These are phyloP conservation scores for Acacia pycnantha DNA, from an alignment of 331 rosid species.

Conservation along the genomic window DNA sequence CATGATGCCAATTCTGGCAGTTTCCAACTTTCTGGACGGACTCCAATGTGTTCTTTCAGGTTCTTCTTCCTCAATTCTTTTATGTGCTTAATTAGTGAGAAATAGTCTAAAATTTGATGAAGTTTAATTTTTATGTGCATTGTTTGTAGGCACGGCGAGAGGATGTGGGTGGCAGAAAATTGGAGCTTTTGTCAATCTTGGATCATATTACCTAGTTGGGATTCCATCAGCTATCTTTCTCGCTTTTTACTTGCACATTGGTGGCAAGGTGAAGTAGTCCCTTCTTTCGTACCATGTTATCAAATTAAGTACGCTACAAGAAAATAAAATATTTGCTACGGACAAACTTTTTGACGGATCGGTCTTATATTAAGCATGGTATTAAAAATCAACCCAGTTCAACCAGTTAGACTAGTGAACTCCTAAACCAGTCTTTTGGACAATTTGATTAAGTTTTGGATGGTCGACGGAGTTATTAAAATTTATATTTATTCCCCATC, in stretches of 20 bases:
- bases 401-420: too few species aligned
- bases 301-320: not conserved
- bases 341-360: not conserved
- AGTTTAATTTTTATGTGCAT: not conserved
- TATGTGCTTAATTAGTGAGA: not conserved
- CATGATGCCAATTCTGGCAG: slow-evolving; percentile 64
- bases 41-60: slow-evolving; percentile 71
- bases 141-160: slow-evolving; percentile 58
- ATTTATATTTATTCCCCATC: not conserved
- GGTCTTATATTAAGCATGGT: not conserved
- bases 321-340: not conserved
- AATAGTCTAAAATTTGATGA: too few species aligned
- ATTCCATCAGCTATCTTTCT: slow-evolving; percentile 59
- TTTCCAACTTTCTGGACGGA: slow-evolving; percentile 60
- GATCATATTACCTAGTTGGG: slow-evolving; percentile 73
- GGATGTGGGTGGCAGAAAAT: slow-evolving; percentile 90
- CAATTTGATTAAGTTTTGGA: not conserved
- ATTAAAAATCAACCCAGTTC: not conserved
- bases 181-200: slow-evolving; percentile 78
- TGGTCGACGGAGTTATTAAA: too few species aligned
- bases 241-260: slow-evolving; percentile 58
- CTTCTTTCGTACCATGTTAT: not conserved
- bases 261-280: slow-evolving; percentile 57
- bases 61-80: not conserved
- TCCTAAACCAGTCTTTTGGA: too few species aligned